These are phyloP conservation scores for Didymella keratinophila DNA, from an alignment of 2,329 filamentous ascomycete genomes.

Conservation along the genomic window DNA sequence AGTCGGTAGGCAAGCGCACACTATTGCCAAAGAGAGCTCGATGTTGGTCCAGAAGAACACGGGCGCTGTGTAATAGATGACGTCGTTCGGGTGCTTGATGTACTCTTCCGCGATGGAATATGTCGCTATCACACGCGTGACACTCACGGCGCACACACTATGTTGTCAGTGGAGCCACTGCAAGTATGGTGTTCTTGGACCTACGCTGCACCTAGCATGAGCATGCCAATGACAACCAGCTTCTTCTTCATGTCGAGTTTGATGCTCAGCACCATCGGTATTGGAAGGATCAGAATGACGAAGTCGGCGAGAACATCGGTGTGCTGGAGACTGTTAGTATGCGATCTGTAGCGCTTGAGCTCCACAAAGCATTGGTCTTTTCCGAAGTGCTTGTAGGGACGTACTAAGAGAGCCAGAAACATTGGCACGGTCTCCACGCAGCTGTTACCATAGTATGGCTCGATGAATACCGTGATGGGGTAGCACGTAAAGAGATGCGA, in stretches of 20 bases:
- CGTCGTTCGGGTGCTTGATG: constrained; percentile 30
- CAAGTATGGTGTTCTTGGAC: background rate
- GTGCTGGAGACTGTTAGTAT: constrained; percentile 21
- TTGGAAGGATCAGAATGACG: constrained; percentile 34
- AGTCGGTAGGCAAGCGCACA: constrained; percentile 37
- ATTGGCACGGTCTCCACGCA: constrained; percentile 35
- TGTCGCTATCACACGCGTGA: constrained; percentile 31
- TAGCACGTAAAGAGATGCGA: constrained; percentile 40
- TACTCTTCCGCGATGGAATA: constrained; percentile 32
- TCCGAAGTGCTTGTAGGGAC: background rate
- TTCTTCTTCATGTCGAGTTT: constrained; percentile 31
- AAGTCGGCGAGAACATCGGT: constrained; percentile 34
- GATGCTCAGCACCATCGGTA: constrained; percentile 36
- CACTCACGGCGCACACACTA: constrained; percentile 34
- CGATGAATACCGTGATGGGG: constrained; percentile 39
- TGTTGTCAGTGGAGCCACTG: constrained; percentile 1
- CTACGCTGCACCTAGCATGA: constrained; percentile 34
- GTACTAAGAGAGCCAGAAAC: constrained; percentile 32
- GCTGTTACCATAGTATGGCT: constrained; percentile 36
- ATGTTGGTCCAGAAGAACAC: constrained; percentile 44
- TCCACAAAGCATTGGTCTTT: background rate
- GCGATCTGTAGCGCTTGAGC: background rate
- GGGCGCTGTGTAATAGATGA: constrained; percentile 37
- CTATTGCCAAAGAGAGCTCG: constrained; percentile 36
- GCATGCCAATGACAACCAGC: constrained; percentile 32